These are phyloP conservation scores for Aspergillus costaricaensis DNA, from an alignment of 2,329 filamentous ascomycete species.

Conservation along the genomic window DNA sequence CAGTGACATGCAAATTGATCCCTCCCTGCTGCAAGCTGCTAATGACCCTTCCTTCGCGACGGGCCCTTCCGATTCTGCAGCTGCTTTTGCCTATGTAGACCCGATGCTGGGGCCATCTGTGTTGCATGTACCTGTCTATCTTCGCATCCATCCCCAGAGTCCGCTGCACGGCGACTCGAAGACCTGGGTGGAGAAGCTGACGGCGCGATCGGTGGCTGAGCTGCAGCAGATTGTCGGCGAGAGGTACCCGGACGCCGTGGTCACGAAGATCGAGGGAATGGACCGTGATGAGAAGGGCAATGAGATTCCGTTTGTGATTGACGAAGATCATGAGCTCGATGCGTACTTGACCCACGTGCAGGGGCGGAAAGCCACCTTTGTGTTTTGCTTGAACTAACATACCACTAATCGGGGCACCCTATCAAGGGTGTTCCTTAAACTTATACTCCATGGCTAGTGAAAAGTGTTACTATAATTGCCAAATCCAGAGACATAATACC, in stretches of 20 bases:
- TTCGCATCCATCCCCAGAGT: conserved; percentile 69
- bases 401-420: too few species aligned
- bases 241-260: conserved; percentile 62
- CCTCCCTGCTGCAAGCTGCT: conserved; percentile 61
- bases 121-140: conserved; percentile 61
- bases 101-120: conserved; percentile 35
- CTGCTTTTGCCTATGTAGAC: conserved; percentile 40
- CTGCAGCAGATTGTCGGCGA: conserved; percentile 62
- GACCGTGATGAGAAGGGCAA: conserved; percentile 61
- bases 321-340: conserved; percentile 69
- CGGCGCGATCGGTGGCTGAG: conserved; percentile 60
- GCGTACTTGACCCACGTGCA: conserved; percentile 70
- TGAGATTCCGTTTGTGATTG: conserved; percentile 66
- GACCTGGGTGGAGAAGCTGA: conserved; percentile 67
- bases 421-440: too few species aligned
- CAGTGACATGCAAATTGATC: conserved; percentile 63
- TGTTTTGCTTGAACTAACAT: conserved; percentile 41
- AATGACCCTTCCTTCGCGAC: conserved; percentile 46
- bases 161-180: conserved; percentile 50
- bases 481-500: too few species aligned
- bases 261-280: conserved; percentile 66
- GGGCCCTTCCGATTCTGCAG: conserved; percentile 34
- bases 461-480: too few species aligned
- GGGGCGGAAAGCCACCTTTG: conserved; percentile 57
- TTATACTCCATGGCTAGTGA: too few species aligned